Base-by-base conservation (phyloP, 345 rosid genomes). In the Hibiscus syriacus region DNA sequence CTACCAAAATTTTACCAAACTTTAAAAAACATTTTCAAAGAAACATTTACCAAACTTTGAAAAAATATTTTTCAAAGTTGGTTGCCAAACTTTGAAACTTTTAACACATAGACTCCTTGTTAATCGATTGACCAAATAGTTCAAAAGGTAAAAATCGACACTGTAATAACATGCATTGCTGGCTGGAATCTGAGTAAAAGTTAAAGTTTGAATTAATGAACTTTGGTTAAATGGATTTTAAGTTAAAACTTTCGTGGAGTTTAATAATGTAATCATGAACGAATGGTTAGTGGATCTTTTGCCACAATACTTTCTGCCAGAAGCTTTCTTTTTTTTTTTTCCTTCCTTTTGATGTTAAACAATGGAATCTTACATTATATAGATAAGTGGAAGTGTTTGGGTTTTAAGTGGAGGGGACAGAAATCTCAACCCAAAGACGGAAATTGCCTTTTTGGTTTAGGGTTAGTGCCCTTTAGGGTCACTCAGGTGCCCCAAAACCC, bases 241-340 rank as follows among this genome's bases (percentile, higher is more conserved):
- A n/a, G n/a, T n/a, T n/a, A n/a, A 64, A 55, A 55, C 61, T 34
- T 53, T 54, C 52, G 26, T 67, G 50, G 36, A 32, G 38, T 41
- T 50, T 55, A 59, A 57, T 66, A 29, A 62, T 50, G 74, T 25
- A 79, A 75, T 72, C 57, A 75, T 75, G 79, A 66, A 66, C 41
- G 32, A 48, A 54, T 19, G 58, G 12, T 54, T 72, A 60, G 74
- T 72, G 73, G 69, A 50, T 59, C 48, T 57, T 27, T 11, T 23
- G 4, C 8, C 57, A n/a, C 26, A 4, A 29, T 27, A 5, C 45
- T 49, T 30, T 65, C 67, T 26, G 50, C 69, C 17, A 49, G 11
- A 14, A 19, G 30, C 49, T 36, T 66, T 55, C 73, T 27, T 9
- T 68, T 68, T 76, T 10, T 6, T 19, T 38, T n/a, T n/a, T n/a